phyloP scores from a whole-genome alignment of 1,284 basidiomycete genomes.

The Macrocystidia cucumis region DNA sequence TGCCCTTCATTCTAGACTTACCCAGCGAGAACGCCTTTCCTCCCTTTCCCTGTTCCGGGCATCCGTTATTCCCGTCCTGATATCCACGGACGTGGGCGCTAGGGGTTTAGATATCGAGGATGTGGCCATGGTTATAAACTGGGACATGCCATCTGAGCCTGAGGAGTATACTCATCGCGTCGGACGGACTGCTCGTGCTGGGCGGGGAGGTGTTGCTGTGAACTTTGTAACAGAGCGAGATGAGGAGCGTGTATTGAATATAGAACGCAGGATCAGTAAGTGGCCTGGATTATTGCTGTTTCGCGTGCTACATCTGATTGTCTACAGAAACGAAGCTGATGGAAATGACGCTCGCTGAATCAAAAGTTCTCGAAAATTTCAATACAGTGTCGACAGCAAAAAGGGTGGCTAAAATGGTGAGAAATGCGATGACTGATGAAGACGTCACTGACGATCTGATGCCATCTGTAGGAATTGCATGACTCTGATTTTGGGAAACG shows the following conservation, averaged over 20 bases:
- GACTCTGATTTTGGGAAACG: slow-evolving; percentile 88
- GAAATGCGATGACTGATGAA: slow-evolving; percentile 14
- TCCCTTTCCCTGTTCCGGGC: slow-evolving; percentile 87
- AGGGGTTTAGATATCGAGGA: slow-evolving; percentile 94
- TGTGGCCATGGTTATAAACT: slow-evolving; percentile 93
- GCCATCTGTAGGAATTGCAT: slow-evolving; percentile 66
- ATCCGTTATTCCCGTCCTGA: slow-evolving; percentile 82
- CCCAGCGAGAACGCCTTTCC: slow-evolving; percentile 81
- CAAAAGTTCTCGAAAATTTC: slow-evolving; percentile 77
- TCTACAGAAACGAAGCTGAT: slow-evolving; percentile 61
- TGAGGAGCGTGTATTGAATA: slow-evolving; percentile 75
- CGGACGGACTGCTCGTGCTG: slow-evolving; percentile 91
- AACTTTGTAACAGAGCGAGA: slow-evolving; percentile 95
- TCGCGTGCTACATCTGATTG: slow-evolving; percentile 3
- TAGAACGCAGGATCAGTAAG: slow-evolving; percentile 85
- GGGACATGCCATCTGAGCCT: slow-evolving; percentile 83
- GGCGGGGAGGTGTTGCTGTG: slow-evolving; percentile 82
- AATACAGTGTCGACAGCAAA: slow-evolving; percentile 90
- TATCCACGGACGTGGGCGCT: slow-evolving; percentile 94
- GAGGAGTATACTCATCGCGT: slow-evolving; percentile 80
- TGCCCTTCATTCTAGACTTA: slow-evolving; percentile 89
- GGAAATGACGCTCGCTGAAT: slow-evolving; percentile 75
- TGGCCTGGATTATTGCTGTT: slow-evolving; percentile 10
- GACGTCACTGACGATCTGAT: slow-evolving; percentile 6
- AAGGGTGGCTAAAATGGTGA: slow-evolving; percentile 88